Base-by-base conservation (phyloP, 1,284 basidiomycete species). In the Cryptococcus sp. region DNA sequence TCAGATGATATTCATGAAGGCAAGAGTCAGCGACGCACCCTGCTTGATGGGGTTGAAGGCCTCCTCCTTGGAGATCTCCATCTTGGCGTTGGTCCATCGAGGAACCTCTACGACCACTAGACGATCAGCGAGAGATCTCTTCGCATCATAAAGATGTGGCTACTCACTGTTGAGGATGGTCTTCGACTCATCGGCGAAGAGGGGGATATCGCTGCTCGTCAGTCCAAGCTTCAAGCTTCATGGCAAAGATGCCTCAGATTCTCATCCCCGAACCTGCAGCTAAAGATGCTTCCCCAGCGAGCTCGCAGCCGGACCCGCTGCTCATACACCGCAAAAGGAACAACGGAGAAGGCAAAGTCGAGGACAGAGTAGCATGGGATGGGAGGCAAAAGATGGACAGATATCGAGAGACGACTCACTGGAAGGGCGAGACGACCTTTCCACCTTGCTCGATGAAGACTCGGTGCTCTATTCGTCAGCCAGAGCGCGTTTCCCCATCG, bases 31-130 rank as follows among this genome's bases (percentile, higher is more conserved):
- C n/a, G 4, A 62, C 67, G 49, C 45, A 73, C 71, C 72, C 79
- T 99, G 95, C 76, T 95, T 92, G 85, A 99, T 97, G 63, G 93
- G 92, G 78, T 99, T 99, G 82, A 98, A 91, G 26, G 82, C 54
- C 75, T 98, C 94, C 70, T 95, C 91, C 78, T 97, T 97, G 75
- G 82, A 92, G 75, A 97, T 95, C 78, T 98, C 94, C 83, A 95
- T 85, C 82, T 97, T 97, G 51, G 90, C 90, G 80, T 98, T 98
- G 74, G 93, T 97, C 95, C 95, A 99, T 68, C 95, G 86, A 46
- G 95, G 95, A 54, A 99, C 86, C 78, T 98, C 94, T 71, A 97
- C 92, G 73, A 97, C 78, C 91, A 97, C 65, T 72, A n/a, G 48
- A 2, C 11, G 19, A 43, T 23, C 21, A 34, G 34, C 48, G 25